These are phyloP conservation scores for Colletotrichum graminicola DNA, from an alignment of 2,329 filamentous ascomycete genomes.

Conservation along the genomic window DNA sequence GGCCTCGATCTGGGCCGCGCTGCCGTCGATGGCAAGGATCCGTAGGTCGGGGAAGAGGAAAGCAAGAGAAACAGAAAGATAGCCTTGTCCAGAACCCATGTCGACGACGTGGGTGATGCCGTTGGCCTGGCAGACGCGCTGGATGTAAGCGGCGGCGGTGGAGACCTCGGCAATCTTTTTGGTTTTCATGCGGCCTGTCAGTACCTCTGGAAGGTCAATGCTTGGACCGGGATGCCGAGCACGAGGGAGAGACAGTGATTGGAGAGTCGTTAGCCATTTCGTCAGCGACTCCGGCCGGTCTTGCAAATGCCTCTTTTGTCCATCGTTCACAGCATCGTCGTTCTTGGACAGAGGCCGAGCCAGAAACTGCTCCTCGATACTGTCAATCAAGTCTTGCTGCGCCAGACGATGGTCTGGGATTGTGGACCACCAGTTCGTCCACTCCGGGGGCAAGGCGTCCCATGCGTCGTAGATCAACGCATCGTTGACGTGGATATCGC, in stretches of 20 bases:
- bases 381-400: constrained; percentile 49
- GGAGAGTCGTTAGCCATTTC: constrained; percentile 10
- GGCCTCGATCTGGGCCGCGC: constrained; percentile 48
- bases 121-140: constrained; percentile 43
- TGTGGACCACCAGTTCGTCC: constrained; percentile 49
- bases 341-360: accelerated
- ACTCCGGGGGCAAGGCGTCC: constrained; percentile 48
- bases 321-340: accelerated
- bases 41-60: constrained; percentile 47
- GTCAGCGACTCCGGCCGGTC: constrained; percentile 18
- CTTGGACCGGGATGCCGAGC: constrained; percentile 40
- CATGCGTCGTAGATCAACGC: constrained; percentile 49
- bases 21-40: constrained; percentile 50
- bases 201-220: constrained; percentile 43
- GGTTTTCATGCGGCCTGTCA: constrained; percentile 48
- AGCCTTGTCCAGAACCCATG: constrained; percentile 47
- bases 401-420: constrained; percentile 48
- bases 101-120: constrained; percentile 46
- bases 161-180: constrained; percentile 51
- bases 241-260: constrained; percentile 39
- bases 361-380: constrained; percentile 44
- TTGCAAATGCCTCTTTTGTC: not conserved
- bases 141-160: constrained; percentile 46
- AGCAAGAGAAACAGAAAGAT: constrained; percentile 49
- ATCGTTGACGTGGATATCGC: constrained; percentile 53